Evolutionary conservation across 1,284 basidiomycete genomes (phyloP), one percentile per base, ranked within the genome.

Genomic region (Vanrija humicola): DNA sequence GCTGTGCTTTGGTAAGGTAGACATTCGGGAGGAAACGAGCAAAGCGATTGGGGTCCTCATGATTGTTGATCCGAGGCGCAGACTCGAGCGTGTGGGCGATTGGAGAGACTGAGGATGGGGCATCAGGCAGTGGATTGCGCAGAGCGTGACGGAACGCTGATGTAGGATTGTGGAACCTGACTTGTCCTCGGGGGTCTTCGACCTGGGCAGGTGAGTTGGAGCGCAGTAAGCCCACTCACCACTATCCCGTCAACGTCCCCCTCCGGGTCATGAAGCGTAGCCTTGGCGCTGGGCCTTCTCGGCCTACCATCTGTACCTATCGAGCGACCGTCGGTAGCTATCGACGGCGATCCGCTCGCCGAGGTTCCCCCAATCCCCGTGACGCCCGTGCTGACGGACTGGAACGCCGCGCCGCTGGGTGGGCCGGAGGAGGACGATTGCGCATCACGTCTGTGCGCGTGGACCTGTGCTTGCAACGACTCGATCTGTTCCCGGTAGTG

Each of bases 1-100:
- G 67, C 34, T 67, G 64, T 21, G 46, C 47, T 5, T 54, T 46
- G 0, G 62, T 64, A 14, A 69, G 45, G n/a, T 46, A 45, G 18
- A 63, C 46, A 15, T 65, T 57, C 1, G 53, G 48, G 1, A 61
- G 50, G 38, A 46, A 61, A 3, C 58, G 48, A 5, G 29, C 38
- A 12, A 38, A 54, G 16, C 62, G 62, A 5, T 47, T 18, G 6
- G 47, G 55, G 34, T 34, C 34, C 9, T 34, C 34, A 10, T 34
- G 34, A 12, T 34, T 34, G 34, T 34, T 34, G 10, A 34, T 12
- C 34, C 34, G 9, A 8, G 34, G 34, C 14, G 34, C 34, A 5
- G 34, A 14, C 14, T 34, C 34, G 12, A 34, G 34, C 9, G 34
- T 34, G 34, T 12, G 9, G 10, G 34, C 34, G 34, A 34, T 34